Conservation (phyloP, 2,329 filamentous ascomycete genomes). For the Aureobasidium melanogenum region DNA sequence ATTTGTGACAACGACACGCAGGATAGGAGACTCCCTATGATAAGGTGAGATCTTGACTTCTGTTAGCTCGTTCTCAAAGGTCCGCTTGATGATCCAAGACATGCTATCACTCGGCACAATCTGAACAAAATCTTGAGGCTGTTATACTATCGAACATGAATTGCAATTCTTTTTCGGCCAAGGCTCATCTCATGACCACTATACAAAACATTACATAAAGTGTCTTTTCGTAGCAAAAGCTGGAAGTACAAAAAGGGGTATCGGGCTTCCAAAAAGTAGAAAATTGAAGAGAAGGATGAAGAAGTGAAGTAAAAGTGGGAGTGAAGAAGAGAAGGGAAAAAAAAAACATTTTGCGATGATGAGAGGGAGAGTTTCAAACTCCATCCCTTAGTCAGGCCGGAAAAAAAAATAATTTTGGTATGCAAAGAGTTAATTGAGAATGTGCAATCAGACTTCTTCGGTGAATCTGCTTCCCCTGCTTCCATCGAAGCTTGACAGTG, state of each 20-base stretch:
- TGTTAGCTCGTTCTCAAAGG: neutral
- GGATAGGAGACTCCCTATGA: too few species aligned
- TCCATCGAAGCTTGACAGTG: conserved; percentile 15
- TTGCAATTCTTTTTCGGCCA: neutral
- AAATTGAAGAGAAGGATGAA: neutral
- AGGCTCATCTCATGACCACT: conserved; percentile 1
- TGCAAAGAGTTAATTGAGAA: neutral
- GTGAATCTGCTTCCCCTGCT: conserved; percentile 21
- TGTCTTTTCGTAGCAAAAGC: neutral
- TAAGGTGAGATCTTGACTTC: too few species aligned
- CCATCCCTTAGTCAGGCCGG: neutral
- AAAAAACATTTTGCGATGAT: neutral
- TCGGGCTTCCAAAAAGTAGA: neutral
- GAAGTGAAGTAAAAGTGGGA: neutral
- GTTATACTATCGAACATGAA: neutral
- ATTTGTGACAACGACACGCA: too few species aligned
- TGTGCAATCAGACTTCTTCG: conserved; percentile 19
- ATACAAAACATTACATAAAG: conserved; percentile 8
- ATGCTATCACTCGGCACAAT: too few species aligned
- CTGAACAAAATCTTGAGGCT: too few species aligned
- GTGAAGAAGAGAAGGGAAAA: neutral
- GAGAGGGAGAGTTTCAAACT: conserved; percentile 4
- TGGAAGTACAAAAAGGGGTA: conserved; percentile 8
- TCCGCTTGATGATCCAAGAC: too few species aligned
- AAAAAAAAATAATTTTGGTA: neutral